A percentile compares a stretch with the other conserved stretches of the same genome.
Evolutionary conservation across 2,329 filamentous ascomycete genomes (phyloP).

Genomic region (Arthrobotrys megalospora): DNA sequence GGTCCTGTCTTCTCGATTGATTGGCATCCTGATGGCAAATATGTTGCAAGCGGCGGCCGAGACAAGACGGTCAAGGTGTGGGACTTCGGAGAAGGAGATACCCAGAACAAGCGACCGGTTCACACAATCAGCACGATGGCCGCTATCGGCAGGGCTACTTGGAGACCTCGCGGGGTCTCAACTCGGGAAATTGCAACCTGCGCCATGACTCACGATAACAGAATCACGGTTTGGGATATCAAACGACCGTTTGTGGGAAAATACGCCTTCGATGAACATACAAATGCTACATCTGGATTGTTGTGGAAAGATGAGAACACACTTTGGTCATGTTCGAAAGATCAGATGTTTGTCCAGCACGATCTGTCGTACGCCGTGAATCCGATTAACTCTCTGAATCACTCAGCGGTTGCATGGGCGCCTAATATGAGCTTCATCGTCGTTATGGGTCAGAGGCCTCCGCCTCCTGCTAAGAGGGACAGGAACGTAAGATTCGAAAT

Average conservation of each 20-base stretch:
- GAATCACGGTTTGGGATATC: slow-evolving; percentile 79
- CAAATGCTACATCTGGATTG: slow-evolving; percentile 73
- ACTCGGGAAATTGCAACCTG: slow-evolving; percentile 73
- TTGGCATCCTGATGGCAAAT: slow-evolving; percentile 79
- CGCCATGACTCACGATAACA: slow-evolving; percentile 72
- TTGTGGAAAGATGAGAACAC: slow-evolving; percentile 78
- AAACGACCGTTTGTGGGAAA: slow-evolving; percentile 78
- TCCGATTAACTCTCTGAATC: slow-evolving; percentile 75
- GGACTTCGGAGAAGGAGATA: slow-evolving; percentile 76
- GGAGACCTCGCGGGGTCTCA: slow-evolving; percentile 71
- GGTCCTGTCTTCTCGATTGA: slow-evolving; percentile 64
- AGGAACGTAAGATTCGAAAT: slow-evolving; percentile 61
- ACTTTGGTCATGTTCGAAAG: slow-evolving; percentile 77
- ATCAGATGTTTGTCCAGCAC: slow-evolving; percentile 76
- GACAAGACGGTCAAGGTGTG: slow-evolving; percentile 77
- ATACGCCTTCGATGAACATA: slow-evolving; percentile 76
- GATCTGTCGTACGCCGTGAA: slow-evolving; percentile 77
- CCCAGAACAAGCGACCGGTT: slow-evolving; percentile 75
- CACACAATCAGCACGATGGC: slow-evolving; percentile 76
- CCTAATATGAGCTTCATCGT: slow-evolving; percentile 63
- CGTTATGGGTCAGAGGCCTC: slow-evolving; percentile 61
- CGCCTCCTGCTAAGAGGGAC: slow-evolving; percentile 60
- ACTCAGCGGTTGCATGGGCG: slow-evolving; percentile 73
- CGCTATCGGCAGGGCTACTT: slow-evolving; percentile 74
- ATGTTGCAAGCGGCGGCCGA: slow-evolving; percentile 74